phyloP scores from a whole-genome alignment of 805 yeast genomes.

The Candida pseudofarinosa region DNA sequence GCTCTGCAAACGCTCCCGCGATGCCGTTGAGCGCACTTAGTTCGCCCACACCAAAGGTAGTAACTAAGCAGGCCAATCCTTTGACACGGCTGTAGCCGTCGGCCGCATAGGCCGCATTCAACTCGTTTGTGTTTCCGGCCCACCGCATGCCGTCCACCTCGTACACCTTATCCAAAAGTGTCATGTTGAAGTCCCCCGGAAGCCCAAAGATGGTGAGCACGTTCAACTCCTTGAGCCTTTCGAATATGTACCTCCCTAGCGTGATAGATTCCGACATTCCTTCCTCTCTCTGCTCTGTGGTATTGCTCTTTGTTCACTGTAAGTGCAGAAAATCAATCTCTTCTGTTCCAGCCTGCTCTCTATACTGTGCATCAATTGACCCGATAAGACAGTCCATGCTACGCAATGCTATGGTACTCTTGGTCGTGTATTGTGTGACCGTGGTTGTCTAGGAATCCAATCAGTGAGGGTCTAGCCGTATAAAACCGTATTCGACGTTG shows the following conservation, averaged over 20 bases:
- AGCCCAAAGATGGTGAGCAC: conserved; percentile 73
- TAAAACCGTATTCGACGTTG: no score
- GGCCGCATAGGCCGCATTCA: conserved; percentile 85
- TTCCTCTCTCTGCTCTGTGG: not conserved
- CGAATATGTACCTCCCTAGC: conserved; percentile 74
- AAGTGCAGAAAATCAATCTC: no score
- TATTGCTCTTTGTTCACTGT: no score
- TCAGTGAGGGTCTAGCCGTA: no score
- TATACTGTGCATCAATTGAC: not conserved
- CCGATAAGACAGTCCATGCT: not conserved
- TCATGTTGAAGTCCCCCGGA: conserved; percentile 79
- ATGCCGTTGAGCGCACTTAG: conserved; percentile 79
- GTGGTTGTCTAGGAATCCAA: no score
- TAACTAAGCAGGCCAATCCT: conserved; percentile 68
- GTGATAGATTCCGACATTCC: conserved; percentile 43
- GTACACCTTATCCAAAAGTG: conserved; percentile 67
- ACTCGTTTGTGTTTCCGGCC: conserved; percentile 90
- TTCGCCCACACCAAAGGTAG: conserved; percentile 92
- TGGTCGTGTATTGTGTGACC: no score
- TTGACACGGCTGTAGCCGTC: conserved; percentile 85
- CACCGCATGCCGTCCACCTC: conserved; percentile 75
- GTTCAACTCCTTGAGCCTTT: conserved; percentile 69
- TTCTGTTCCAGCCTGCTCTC: no score
- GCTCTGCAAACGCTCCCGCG: conserved; percentile 88
- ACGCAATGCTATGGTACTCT: no score